These are phyloP conservation scores for Fomitopsis pinicola DNA, from an alignment of 1,284 basidiomycete genomes.

Conservation along the genomic window DNA sequence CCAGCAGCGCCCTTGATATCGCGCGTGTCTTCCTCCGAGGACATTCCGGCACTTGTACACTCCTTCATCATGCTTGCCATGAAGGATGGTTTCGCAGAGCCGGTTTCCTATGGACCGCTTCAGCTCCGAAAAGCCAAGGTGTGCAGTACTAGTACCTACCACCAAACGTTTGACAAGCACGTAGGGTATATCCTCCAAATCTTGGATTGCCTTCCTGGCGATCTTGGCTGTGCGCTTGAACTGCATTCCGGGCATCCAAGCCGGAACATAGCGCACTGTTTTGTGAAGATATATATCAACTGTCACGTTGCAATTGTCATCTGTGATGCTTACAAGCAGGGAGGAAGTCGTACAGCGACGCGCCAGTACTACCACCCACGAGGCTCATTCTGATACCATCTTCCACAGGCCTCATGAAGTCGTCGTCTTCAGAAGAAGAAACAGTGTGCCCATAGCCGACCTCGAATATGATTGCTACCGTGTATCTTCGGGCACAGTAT, in stretches of 20 bases:
- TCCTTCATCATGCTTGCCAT: slow-evolving; percentile 18
- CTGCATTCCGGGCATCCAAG: slow-evolving; percentile 50
- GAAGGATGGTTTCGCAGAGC: slow-evolving; percentile 21
- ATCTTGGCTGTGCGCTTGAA: slow-evolving; percentile 49
- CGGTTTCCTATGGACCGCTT: slow-evolving; percentile 10
- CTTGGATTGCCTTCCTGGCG: slow-evolving; percentile 28
- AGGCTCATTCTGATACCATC: slow-evolving; percentile 43
- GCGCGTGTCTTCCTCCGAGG: slow-evolving; percentile 11
- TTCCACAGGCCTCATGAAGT: slow-evolving; percentile 34
- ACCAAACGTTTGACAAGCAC: slow-evolving; percentile 41
- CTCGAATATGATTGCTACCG: slow-evolving; percentile 10
- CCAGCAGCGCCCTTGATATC: slow-evolving; percentile 13
- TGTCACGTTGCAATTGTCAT: background rate
- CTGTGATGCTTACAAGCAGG: slow-evolving; percentile 32
- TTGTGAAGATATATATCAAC: no score
- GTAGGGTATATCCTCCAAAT: background rate
- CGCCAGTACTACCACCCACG: slow-evolving; percentile 42
- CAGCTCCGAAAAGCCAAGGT: no score
- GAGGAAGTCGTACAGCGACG: slow-evolving; percentile 52
- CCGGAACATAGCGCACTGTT: slow-evolving; percentile 42
- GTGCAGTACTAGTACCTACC: no score
- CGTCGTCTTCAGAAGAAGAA: slow-evolving; percentile 19
- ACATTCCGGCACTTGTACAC: slow-evolving; percentile 1
- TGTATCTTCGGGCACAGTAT: slow-evolving; percentile 19
- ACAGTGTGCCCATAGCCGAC: slow-evolving; percentile 12